Base-by-base conservation (phyloP, 164 flowering plant genomes). In the Magnolia officinalis region DNA sequence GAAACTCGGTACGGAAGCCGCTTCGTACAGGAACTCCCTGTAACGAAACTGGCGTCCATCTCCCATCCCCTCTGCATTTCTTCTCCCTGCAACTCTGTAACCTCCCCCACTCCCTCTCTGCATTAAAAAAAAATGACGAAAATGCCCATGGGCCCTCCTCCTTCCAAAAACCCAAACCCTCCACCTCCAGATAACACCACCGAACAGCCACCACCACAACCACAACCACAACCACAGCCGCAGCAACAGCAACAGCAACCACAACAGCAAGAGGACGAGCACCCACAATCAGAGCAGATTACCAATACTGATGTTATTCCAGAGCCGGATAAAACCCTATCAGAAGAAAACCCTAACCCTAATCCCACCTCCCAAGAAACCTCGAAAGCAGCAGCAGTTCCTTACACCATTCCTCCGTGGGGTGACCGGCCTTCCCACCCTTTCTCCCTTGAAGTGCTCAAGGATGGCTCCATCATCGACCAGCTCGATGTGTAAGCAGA, bases 391-490 rank as follows among this genome's bases (percentile, higher is more conserved):
- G 67, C 16, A 20, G 73, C 83, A 8, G 88, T 88, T 23, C 98
- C 99, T 1, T 96, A 96, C 79, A 81, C 83, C 7, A 90, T 94
- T 76, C 99, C 99, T 8, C 82, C 87, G 0, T 96, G 99, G 99
- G 91, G 96, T 70, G 90, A 80, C 55, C 81, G 91, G 6, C 99
- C 99, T 1, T 64, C 81, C 63, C 92, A 88, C 74, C 80, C 87
- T 0, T 96, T 82, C 79, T 81, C 19, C 70, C 74, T 96, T 8
- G 98, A 96, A 81, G 92, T 96, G 24, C 93, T 96, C 63, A 94
- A 94, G 78, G 97, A 91, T 59, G 99, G 99, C 20, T 70, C 88
- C 26, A 91, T 96, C 71, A 78, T 94, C 21, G 90, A 89, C 72
- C 86, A 89, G 65, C 78, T 90, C 61, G 81, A 92, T 24, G 88